Base-by-base conservation (phyloP, 2,329 filamentous ascomycete genomes). In the Trichoderma gracile region DNA sequence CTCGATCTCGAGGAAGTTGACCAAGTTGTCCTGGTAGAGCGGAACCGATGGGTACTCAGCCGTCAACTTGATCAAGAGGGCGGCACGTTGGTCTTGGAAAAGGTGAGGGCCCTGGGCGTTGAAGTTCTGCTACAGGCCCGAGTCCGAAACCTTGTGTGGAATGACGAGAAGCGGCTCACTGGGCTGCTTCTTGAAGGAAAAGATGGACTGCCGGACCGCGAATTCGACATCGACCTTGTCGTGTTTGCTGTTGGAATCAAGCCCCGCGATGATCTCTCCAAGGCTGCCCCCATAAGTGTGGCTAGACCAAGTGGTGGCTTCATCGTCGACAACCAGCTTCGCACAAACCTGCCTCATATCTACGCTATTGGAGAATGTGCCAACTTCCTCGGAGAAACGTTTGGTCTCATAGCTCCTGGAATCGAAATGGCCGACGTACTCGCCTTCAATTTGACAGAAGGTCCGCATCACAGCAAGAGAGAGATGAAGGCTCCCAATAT, bases 401-500 rank as follows among this genome's bases (percentile, higher is more conserved):
- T 92, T 69, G 93, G 93, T 6, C 84, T 97, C 21, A 96, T 97
- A 70, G 92, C 90, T 0, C 93, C 93, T 0, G 93, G 93, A 19
- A 84, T 97, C 42, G 93, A 96, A 76, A 96, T 96, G 91, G 93
- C 93, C 0, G 93, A 96, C 69, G 88, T 97, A 1, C 84, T 97
- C 3, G 87, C 93, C 12, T 97, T 95, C 80, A 97, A 97, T 75
- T 84, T 97, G 65, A 96, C 93, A 3, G 89, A 93, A 73, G 90
- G 91, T 38, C 89, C 89, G 72, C 83, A 86, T 2, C 90, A 94
- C 73, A 77, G 85, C 7, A 85, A 86, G 2, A 82, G 90, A 38
- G 81, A 80, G 33, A 96, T 96, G 81, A 92, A 91, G 75, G 80
- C 88, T 5, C 93, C 93, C 0, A 92, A 97, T 74, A 80, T 97